These are phyloP conservation scores for Viola pubescens DNA, from an alignment of 441 rosid species.

Conservation along the genomic window DNA sequence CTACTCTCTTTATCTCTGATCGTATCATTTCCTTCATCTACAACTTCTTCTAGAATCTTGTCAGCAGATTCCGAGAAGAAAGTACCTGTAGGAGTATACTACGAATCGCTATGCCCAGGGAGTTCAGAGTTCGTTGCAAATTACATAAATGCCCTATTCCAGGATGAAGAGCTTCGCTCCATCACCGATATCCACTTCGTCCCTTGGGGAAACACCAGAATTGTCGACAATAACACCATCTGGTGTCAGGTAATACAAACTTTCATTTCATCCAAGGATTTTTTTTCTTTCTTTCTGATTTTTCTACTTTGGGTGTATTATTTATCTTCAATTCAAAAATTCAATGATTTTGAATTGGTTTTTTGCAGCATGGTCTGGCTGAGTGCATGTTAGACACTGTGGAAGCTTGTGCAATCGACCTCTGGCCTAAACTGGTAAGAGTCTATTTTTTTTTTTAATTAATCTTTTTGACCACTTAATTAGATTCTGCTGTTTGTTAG, in stretches of 20 bases:
- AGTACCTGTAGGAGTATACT: slow-evolving; percentile 56
- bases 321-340: not conserved
- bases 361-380: slow-evolving; percentile 66
- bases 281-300: too few species aligned
- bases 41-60: slow-evolving; percentile 17
- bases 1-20: not conserved
- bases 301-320: not conserved
- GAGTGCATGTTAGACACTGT: slow-evolving; percentile 82
- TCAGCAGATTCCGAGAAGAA: slow-evolving; percentile 22
- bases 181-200: slow-evolving; percentile 59
- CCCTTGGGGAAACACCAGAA: slow-evolving; percentile 80
- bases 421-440: slow-evolving; percentile 71
- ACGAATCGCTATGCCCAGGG: slow-evolving; percentile 79
- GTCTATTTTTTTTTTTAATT: not conserved
- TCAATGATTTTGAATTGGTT: not conserved
- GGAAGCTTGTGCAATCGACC: slow-evolving; percentile 78
- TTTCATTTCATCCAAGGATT: too few species aligned
- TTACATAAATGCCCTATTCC: slow-evolving; percentile 40
- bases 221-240: slow-evolving; percentile 41
- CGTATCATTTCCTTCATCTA: slow-evolving; percentile 14
- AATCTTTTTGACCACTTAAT: too few species aligned
- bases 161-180: slow-evolving; percentile 49
- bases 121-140: slow-evolving; percentile 60
- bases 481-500: too few species aligned
- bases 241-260: slow-evolving; percentile 57